Base-by-base conservation (phyloP, 257 asterid species). In the Coffea eugenioides region DNA sequence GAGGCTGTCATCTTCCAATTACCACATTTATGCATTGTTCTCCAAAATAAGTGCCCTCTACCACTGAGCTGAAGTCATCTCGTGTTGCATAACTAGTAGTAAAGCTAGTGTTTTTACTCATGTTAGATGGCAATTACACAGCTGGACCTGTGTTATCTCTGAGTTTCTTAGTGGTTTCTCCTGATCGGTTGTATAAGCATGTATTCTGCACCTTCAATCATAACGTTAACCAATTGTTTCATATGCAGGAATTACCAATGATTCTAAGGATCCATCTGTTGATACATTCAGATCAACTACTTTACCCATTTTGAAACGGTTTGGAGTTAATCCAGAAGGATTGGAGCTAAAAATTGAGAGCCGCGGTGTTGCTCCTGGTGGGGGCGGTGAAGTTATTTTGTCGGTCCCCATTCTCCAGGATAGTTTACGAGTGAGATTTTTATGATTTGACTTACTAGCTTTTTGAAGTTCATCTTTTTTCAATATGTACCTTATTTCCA, bases 281-380 rank as follows among this genome's bases (percentile, higher is more conserved):
- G 99, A 95, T 87, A 95, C 97, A 46, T 93, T 91, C 80, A 87
- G 90, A 80, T 86, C 96, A 23, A 81, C 96, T 21, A 90, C 96
- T 11, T 76, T 92, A 73, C 93, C 89, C 62, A 80, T 95, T n/a
- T 81, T 95, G 89, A 91, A 89, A 90, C 93, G 82, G 80, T 95
- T 95, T 82, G 99, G 98, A 69, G 89, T 93, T 77, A 88, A 90
- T 77, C 71, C 97, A 31, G 96, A 95, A 77, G 95, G 91, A 54
- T 77, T 93, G 79, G 90, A 85, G 20, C 86, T 95, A 81, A 93
- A 92, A 86, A 91, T 93, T 57, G 89, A 83, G 89, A 90, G 89
- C 80, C 87, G 98, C 48, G 99, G 97, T 27, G 98, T 93, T 79
- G 87, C 94, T 76, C 99, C 99, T 59, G 86, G 73, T 64, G 99